Conservation (phyloP, 371 early-diverging fungal species). For the Umbelopsis sp. region DNA sequence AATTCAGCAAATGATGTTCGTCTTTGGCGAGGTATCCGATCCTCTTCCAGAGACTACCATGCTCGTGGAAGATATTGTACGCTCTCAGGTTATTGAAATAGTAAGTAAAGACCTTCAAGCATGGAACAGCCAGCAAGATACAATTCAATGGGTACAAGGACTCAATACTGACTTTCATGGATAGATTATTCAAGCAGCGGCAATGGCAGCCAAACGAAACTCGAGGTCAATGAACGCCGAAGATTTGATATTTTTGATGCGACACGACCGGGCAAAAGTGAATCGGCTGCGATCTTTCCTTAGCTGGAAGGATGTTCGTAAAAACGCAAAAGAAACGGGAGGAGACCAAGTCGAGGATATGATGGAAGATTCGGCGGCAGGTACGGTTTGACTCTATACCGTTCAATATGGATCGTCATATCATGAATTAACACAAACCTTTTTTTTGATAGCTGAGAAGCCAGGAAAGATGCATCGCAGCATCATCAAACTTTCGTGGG, state of each 20-base stretch:
- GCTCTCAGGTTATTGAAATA: constrained; percentile 93
- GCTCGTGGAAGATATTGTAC: constrained; percentile 92
- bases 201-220: constrained; percentile 82
- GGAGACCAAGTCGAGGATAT: constrained; percentile 73
- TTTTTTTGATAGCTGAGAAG: constrained; percentile 29
- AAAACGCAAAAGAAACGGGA: constrained; percentile 79
- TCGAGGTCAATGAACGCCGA: constrained; percentile 87
- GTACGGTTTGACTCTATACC: constrained; percentile 19
- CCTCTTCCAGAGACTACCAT: constrained; percentile 85
- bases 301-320: constrained; percentile 96
- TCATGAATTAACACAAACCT: background rate
- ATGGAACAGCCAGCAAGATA: background rate
- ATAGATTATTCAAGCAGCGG: constrained; percentile 85
- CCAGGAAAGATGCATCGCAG: constrained; percentile 66
- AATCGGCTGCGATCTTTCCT: constrained; percentile 89
- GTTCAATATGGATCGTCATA: background rate
- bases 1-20: constrained; percentile 98
- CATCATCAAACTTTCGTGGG: constrained; percentile 91
- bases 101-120: constrained; percentile 46
- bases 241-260: constrained; percentile 95
- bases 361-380: constrained; percentile 70
- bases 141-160: no score
- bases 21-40: constrained; percentile 93
- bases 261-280: constrained; percentile 92
- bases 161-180: constrained; percentile 14